Base-by-base conservation (phyloP, 2,329 filamentous ascomycete species). In the Seiridium unicorne region DNA sequence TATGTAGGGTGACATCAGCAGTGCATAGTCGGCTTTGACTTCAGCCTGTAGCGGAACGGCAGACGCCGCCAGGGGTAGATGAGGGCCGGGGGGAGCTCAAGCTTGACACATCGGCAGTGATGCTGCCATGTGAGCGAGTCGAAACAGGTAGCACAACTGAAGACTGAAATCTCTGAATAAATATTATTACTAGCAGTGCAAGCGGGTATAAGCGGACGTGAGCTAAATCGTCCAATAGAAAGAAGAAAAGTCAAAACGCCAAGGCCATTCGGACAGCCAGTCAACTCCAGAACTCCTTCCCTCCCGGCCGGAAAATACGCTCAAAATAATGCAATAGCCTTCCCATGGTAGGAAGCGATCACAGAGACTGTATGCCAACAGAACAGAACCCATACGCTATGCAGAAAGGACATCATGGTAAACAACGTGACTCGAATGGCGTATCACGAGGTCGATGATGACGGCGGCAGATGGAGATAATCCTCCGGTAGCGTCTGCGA, bases 401-500 rank as follows among this genome's bases (percentile, higher is more conserved):
- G 60, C 60, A 61, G 42, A 47, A 57, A 57, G 38, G 38, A 57
- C 54, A 34, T 57, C 11, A 57, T 36, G 32, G 34, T 42, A 13
- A 51, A 55, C 10, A 42, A 55, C 10, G 53, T 31, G 36, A 44
- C 53, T 32, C 53, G n/a, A 18, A 26, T 18, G 36, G 40, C 40
- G n/a, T 26, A 40, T 36, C 35, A 40, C 38, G 49, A n/a, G 32
- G 49, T 38, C 51, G 7, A 36, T 9, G 31, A 44, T 42, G 35
- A 10, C n/a, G 51, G 26, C 10, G 67, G 65, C n/a, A 69, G 62
- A 47, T 63, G 65, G 60, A 69, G 60, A 49, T 66, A 69, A 46
- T 68, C 65, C 48, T 61, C 62, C 48, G 66, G 62, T 38, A 65
- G 55, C n/a, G 61, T 54, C 44, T 47, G 56, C 44, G 51, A 46